Conservation (phyloP, 208 protist species). For the Crithidia acanthocephali region DNA sequence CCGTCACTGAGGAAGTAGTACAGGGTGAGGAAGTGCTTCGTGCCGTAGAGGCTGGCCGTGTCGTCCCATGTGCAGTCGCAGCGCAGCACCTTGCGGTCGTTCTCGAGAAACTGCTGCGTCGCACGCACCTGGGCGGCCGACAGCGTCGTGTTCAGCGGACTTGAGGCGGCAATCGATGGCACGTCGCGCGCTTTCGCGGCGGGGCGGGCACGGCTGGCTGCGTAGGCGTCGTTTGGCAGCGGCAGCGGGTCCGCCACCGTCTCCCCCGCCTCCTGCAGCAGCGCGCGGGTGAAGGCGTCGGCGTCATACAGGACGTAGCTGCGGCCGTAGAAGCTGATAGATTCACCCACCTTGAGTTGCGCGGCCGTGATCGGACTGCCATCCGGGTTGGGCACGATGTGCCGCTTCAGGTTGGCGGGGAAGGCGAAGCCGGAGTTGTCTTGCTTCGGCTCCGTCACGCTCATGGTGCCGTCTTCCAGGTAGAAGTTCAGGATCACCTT, state of each 20-base stretch:
- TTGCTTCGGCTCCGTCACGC: conserved; percentile 91
- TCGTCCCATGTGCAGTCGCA: conserved; percentile 98
- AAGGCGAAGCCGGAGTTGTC: conserved; percentile 97
- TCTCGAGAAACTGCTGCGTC: conserved; percentile 92
- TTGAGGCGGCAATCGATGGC: conserved; percentile 78
- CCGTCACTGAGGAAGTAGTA: conserved; percentile 98
- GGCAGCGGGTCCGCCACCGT: conserved; percentile 53
- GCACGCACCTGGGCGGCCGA: conserved; percentile 86
- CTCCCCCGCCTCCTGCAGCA: conserved; percentile 71
- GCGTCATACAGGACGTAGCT: conserved; percentile 95
- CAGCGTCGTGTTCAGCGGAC: conserved; percentile 70
- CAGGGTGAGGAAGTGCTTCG: conserved; percentile 93
- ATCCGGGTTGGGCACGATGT: conserved; percentile 84
- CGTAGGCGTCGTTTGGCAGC: conserved; percentile 82
- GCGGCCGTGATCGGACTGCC: conserved; percentile 78
- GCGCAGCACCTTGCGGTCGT: conserved; percentile 97
- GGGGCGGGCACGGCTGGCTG: conserved; percentile 41
- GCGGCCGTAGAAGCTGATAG: conserved; percentile 93
- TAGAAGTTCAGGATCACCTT: conserved; percentile 93
- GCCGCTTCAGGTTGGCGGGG: conserved; percentile 91
- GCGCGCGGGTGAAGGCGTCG: conserved; percentile 94
- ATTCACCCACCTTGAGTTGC: conserved; percentile 88
- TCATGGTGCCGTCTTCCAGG: conserved; percentile 97
- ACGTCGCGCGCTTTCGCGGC: conserved; percentile 75
- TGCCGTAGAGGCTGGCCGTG: conserved; percentile 84